phyloP scores from a whole-genome alignment of 306 rosid genomes.

The Vicia faba region DNA sequence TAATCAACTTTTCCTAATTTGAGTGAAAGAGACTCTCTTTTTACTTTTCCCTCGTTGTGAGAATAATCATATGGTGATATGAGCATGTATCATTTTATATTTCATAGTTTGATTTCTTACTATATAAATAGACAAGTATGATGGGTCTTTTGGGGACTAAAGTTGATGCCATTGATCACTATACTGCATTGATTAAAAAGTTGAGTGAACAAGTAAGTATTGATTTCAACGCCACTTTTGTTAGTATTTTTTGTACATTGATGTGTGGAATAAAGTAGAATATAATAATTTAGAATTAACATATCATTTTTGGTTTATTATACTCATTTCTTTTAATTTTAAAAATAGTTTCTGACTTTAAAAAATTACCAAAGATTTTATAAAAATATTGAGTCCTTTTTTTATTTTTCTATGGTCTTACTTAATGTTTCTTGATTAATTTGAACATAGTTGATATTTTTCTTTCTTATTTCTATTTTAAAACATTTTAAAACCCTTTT shows the following conservation, averaged over 20 bases:
- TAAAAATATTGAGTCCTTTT: too few species aligned
- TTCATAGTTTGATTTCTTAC: conserved; percentile 45
- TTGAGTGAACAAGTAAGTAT: conserved; percentile 59
- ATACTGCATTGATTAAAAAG: conserved; percentile 48
- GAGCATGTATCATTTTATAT: conserved; percentile 31
- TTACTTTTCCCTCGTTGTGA: conserved; percentile 18
- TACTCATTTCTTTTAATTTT: too few species aligned
- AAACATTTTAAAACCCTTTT: too few species aligned
- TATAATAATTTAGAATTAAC: not conserved
- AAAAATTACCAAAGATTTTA: too few species aligned
- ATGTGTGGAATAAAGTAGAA: not conserved
- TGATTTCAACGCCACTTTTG: not conserved
- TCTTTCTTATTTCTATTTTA: too few species aligned
- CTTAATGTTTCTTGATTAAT: too few species aligned
- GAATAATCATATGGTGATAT: conserved; percentile 23
- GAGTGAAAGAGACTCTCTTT: not conserved
- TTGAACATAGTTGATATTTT: too few species aligned
- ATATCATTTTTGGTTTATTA: too few species aligned
- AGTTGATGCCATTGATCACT: conserved; percentile 75
- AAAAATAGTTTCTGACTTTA: too few species aligned
- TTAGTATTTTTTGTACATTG: not conserved
- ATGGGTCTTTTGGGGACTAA: conserved; percentile 62
- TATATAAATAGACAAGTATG: conserved; percentile 75
- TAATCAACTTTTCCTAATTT: conserved; percentile 12
- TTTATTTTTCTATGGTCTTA: too few species aligned